These are phyloP conservation scores for Piper betle DNA, from an alignment of 164 flowering plant species.

Conservation along the genomic window DNA sequence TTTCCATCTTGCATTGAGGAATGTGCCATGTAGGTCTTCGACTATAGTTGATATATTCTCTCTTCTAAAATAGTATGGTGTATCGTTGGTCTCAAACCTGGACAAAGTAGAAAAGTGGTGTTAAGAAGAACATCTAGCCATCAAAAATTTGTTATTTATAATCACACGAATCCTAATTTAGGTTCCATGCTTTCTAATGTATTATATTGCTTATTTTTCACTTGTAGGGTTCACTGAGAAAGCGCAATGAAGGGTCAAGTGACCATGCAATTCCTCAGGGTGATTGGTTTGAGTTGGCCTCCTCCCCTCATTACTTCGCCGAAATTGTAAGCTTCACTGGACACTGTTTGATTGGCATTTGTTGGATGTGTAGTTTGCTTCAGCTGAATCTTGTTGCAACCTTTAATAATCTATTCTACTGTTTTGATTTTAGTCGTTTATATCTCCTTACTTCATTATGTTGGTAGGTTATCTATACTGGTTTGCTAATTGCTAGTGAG, in stretches of 20 bases:
- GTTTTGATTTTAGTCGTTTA: neutral
- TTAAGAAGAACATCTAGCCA: no score
- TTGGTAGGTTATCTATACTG: slow-evolving; percentile 67
- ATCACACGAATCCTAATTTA: no score
- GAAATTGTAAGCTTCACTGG: slow-evolving; percentile 60
- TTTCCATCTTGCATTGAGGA: neutral
- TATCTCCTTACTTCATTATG: neutral
- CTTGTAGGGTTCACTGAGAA: slow-evolving; percentile 62
- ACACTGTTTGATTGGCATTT: slow-evolving; percentile 4
- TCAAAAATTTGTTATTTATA: no score
- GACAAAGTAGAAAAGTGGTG: no score
- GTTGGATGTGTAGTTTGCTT: neutral
- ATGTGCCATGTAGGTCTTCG: neutral
- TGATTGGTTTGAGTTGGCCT: slow-evolving; percentile 85
- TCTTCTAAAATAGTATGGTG: neutral
- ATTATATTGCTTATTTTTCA: neutral
- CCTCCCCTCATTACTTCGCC: slow-evolving; percentile 85
- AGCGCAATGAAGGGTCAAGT: slow-evolving; percentile 18
- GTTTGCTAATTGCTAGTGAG: slow-evolving; percentile 73
- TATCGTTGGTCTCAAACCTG: no score
- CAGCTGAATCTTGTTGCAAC: neutral
- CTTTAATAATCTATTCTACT: neutral
- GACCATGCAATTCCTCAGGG: slow-evolving; percentile 70
- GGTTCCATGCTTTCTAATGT: neutral
- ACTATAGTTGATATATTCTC: neutral